Evolutionary conservation across 116 monocot genomes (phyloP), one percentile per base, ranked within the genome.

Genomic region (Dioscorea cayenensis): DNA sequence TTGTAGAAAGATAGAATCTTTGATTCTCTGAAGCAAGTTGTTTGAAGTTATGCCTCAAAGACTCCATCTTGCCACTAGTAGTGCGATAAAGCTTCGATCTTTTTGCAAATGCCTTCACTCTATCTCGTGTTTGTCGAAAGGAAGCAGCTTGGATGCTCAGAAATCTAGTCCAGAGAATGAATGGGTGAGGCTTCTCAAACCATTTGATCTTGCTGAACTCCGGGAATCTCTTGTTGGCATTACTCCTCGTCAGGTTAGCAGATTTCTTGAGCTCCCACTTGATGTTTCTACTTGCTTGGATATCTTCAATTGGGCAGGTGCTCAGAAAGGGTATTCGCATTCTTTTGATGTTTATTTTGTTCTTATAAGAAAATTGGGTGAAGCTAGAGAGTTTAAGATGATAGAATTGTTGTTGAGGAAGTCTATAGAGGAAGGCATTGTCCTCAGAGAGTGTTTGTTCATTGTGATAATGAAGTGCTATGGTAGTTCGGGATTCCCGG

Each of bases 171-270:
- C 62, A 20, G 85, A 84, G 82, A 88, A 84, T 63, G 91, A 84
- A 70, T 95, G 91, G 94, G 82, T 86, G 77, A 74, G 77, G 51
- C 87, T 91, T 19, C 85, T 95, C 69, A 89, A 76, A 51, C 91
- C 91, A n/a, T 91, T 91, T 66, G 86, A 76, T 66, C 85, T 95
- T 51, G 72, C 80, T 27, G 77, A 83, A 60, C 95, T 95, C 27
- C 86, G 76, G 28, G 64, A 66, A 18, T 89, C 92, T 17, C 81
- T 95, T 71, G 77, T 79, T 60, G 48, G 38, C 38, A 37, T 95
- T 65, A 89, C 95, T 38, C 92, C 95, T 7, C 63, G 37, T 27
- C 78, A 92, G 14, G 81, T 91, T 10, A 77, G 82, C 72, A 78
- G 76, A 63, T 70, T 95, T 16, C 89, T 95, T 1, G 75, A 89